These are phyloP conservation scores for Paecilomyces formosus DNA, from an alignment of 2,329 filamentous ascomycete genomes.

Conservation along the genomic window DNA sequence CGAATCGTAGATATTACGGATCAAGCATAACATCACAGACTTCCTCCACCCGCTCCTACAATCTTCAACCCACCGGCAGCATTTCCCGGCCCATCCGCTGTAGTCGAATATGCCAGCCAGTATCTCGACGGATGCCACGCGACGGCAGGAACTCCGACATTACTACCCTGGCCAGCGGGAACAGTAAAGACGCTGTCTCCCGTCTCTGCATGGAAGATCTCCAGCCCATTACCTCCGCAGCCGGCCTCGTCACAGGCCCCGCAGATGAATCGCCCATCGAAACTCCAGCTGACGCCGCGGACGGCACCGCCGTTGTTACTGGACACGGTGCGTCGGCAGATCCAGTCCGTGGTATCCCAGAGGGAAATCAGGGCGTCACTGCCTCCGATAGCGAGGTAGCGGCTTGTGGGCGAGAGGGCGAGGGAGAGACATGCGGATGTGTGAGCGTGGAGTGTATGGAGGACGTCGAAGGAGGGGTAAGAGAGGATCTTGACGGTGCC, in stretches of 20 bases:
- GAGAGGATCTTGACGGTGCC: slow-evolving; percentile 42
- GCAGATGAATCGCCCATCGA: slow-evolving; percentile 42
- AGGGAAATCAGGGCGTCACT: slow-evolving; percentile 44
- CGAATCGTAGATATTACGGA: neutral
- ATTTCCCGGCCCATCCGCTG: slow-evolving; percentile 32
- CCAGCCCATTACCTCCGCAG: slow-evolving; percentile 35
- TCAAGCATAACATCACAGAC: slow-evolving; percentile 13
- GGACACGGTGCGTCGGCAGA: slow-evolving; percentile 41
- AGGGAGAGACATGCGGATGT: slow-evolving; percentile 42
- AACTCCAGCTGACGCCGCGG: slow-evolving; percentile 43
- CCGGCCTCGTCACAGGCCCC: slow-evolving; percentile 42
- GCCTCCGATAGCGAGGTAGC: slow-evolving; percentile 42
- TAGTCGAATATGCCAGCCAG: slow-evolving; percentile 42
- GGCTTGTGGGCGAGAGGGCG: slow-evolving; percentile 38
- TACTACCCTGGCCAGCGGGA: slow-evolving; percentile 25
- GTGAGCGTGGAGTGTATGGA: slow-evolving; percentile 42
- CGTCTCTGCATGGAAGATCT: slow-evolving; percentile 44
- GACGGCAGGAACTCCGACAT: slow-evolving; percentile 37
- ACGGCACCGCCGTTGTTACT: slow-evolving; percentile 38
- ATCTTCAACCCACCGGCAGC: slow-evolving; percentile 39
- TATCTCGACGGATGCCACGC: slow-evolving; percentile 45
- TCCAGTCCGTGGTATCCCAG: slow-evolving; percentile 46
- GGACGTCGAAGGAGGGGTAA: slow-evolving; percentile 37
- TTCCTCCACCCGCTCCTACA: slow-evolving; percentile 38
- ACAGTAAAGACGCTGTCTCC: slow-evolving; percentile 43